Evolutionary conservation across 805 yeast genomes (phyloP), one percentile per base, ranked within the genome.

Genomic region (Scheffersomyces stipitis): DNA sequence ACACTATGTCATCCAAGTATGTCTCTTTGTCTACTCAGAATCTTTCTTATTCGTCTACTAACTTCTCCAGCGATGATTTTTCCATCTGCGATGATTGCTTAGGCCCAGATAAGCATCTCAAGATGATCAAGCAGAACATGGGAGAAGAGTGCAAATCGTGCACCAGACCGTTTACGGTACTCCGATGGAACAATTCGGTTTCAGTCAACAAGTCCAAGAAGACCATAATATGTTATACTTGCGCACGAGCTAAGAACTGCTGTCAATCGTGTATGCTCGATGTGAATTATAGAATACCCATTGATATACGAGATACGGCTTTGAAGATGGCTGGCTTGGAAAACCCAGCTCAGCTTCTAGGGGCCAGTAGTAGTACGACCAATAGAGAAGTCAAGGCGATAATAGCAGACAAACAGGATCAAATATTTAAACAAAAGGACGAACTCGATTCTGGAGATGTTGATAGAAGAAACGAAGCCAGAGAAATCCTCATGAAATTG

Each of bases 231-330:
- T 91, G 99, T 62, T 55, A 65, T 24, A 79, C 90, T 0, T 91
- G 99, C 65, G 80, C 97, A 0, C 67, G 81, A 28, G 78, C 82
- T 30, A 74, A 83, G 41, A 83, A 86, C 61, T 83, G 95, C 49
- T 91, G 99, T 55, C 98, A 93, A 58, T 66, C 80, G 16, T 91
- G 99, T 58, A 75, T 88, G 78, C 58, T 84, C 23, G 98, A 91
- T 62, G 64, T 90, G 28, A 77, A 82, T 18, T 86, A 80, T 64
- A 86, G 89, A 3, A 77, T 93, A n/a, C 87, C 96, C 0, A 56
- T 88, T 13, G 78, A 81, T 8, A 63, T 88, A 5, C 69, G 96
- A 45, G 96, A 90, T 51, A 80, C 87, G 1, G 86, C 96, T 3
- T 58, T 89, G 49, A 79, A 80, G 48, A 71, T 87, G 73, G 83